phyloP scores from a whole-genome alignment of 352 stramenopile species.

The Blastocystis sp. region DNA sequence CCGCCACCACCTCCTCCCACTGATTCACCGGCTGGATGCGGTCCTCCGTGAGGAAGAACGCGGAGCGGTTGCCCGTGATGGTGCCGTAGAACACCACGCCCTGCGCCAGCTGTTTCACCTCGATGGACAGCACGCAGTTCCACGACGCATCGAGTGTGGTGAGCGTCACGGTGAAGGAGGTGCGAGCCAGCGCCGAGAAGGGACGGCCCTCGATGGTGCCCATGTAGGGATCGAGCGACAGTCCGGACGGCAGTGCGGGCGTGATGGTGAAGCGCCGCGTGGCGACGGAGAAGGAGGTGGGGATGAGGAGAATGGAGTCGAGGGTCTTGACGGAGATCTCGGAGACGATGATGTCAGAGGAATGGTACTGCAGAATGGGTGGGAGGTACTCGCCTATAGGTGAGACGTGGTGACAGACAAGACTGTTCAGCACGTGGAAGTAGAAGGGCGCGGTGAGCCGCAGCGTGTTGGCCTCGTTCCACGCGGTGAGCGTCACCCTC shows the following conservation, averaged over 20 bases:
- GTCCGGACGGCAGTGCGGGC: slow-evolving; percentile 1
- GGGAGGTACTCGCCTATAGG: neutral
- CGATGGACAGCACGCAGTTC: neutral
- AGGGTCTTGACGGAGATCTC: slow-evolving; percentile 17
- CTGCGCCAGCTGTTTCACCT: neutral
- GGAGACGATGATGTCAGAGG: slow-evolving; percentile 6
- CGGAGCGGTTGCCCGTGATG: neutral
- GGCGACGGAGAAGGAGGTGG: neutral
- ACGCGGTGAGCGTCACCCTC: neutral
- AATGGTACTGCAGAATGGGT: neutral
- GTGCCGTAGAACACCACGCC: neutral
- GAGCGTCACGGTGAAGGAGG: neutral
- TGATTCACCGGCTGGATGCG: neutral
- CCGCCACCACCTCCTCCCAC: neutral
- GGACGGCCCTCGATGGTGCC: neutral
- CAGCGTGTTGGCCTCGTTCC: neutral
- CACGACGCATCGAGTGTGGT: neutral
- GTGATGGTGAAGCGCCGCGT: neutral
- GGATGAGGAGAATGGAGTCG: neutral
- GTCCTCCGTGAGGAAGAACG: neutral
- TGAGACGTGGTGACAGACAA: neutral
- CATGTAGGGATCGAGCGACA: neutral
- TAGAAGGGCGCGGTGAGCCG: neutral
- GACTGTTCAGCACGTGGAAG: neutral
- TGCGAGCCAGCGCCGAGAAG: neutral